Conservation (phyloP, 306 rosid species). For the Ormosia emarginata region DNA sequence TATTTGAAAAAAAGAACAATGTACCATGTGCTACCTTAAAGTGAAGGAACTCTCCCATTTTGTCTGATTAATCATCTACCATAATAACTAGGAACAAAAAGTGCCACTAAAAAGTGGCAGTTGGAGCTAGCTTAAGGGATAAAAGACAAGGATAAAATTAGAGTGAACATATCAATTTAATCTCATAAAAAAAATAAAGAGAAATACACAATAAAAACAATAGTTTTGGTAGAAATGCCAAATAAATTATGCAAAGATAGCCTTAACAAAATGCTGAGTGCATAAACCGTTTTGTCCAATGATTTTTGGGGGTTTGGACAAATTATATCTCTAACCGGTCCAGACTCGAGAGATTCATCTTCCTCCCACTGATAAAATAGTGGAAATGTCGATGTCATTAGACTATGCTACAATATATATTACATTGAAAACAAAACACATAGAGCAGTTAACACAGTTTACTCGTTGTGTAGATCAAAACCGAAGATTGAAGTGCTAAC, state of each 20-base stretch:
- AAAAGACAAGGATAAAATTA: background rate
- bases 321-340: no score
- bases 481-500: background rate
- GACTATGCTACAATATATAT: background rate
- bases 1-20: background rate
- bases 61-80: background rate
- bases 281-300: no score
- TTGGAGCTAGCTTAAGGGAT: background rate
- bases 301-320: no score
- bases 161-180: background rate
- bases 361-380: background rate
- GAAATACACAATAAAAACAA: background rate
- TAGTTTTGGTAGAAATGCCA: background rate
- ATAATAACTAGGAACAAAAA: background rate
- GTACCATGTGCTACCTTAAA: background rate
- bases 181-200: background rate
- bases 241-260: background rate
- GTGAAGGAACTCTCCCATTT: background rate
- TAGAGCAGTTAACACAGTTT: no score
- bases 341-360: no score
- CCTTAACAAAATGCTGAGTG: no score
- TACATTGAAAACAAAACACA: background rate
- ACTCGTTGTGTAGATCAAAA: background rate
- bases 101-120: constrained; percentile 3
- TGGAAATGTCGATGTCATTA: background rate